Conservation (phyloP, 129 eudicot species). For the Tanacetum coccineum region DNA sequence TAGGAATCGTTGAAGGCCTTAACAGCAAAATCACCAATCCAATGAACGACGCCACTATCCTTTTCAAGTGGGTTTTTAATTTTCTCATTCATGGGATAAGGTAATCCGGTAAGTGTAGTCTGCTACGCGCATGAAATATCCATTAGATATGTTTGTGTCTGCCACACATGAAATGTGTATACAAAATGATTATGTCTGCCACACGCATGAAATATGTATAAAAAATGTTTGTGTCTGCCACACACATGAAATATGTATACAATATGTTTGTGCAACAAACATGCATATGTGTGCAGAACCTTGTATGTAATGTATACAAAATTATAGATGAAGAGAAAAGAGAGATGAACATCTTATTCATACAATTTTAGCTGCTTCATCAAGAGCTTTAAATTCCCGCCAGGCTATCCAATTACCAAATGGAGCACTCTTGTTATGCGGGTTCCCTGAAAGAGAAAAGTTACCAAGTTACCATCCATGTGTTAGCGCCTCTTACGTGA, state of each 20-base stretch:
- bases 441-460: too few species aligned
- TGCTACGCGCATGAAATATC: too few species aligned
- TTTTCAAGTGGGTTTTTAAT: not conserved
- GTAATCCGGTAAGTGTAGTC: not conserved
- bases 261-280: not conserved
- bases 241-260: not conserved
- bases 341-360: too few species aligned
- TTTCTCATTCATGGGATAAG: not conserved
- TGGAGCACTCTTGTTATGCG: too few species aligned
- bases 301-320: not conserved
- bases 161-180: not conserved
- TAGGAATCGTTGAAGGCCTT: not conserved
- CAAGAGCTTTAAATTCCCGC: too few species aligned
- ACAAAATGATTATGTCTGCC: not conserved
- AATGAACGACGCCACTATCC: not conserved
- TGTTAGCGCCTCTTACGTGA: too few species aligned
- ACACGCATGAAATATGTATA: not conserved
- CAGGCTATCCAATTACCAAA: too few species aligned
- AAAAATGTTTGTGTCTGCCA: not conserved
- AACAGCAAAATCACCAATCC: not conserved
- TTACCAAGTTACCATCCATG: too few species aligned
- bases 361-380: too few species aligned
- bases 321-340: too few species aligned
- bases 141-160: not conserved
- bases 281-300: not conserved